Conservation (phyloP, 202 grass and related monocot genomes). For the Digitaria exilis region DNA sequence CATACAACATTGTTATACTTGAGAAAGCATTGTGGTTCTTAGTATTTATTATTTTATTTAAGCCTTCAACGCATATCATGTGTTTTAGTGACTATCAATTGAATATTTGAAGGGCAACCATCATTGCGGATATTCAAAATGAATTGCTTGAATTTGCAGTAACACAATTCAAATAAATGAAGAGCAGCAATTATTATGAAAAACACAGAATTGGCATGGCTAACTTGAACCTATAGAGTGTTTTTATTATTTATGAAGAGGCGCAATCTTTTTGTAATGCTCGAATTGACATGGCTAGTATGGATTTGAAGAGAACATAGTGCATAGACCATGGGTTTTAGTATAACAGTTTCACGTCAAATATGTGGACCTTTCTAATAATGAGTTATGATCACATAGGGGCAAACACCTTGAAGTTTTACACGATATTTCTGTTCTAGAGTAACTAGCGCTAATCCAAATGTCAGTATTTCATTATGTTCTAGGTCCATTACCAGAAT, state of each 20-base stretch:
- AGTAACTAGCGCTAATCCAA: background rate
- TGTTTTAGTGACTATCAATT: background rate
- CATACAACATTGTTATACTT: background rate
- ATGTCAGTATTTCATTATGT: constrained; percentile 1
- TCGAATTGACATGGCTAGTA: background rate
- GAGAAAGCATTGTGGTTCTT: background rate
- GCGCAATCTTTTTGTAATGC: background rate
- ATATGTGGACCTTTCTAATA: background rate
- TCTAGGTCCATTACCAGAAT: background rate
- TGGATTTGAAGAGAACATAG: background rate
- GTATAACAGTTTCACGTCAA: background rate
- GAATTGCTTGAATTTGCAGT: background rate
- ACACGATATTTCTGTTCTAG: background rate
- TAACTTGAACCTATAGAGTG: background rate
- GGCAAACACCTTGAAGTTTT: background rate
- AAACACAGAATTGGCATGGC: background rate
- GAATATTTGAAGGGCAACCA: background rate
- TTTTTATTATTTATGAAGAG: background rate
- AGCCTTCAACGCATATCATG: constrained; percentile 2
- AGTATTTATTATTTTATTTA: constrained; percentile 23
- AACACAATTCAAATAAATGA: background rate
- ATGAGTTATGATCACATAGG: background rate
- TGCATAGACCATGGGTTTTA: background rate
- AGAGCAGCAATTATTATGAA: background rate
- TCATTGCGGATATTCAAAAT: background rate